Evolutionary conservation across 2,329 filamentous ascomycete species (phyloP), one percentile per base, ranked within the genome.

Genomic region (Cercospora berteroae): DNA sequence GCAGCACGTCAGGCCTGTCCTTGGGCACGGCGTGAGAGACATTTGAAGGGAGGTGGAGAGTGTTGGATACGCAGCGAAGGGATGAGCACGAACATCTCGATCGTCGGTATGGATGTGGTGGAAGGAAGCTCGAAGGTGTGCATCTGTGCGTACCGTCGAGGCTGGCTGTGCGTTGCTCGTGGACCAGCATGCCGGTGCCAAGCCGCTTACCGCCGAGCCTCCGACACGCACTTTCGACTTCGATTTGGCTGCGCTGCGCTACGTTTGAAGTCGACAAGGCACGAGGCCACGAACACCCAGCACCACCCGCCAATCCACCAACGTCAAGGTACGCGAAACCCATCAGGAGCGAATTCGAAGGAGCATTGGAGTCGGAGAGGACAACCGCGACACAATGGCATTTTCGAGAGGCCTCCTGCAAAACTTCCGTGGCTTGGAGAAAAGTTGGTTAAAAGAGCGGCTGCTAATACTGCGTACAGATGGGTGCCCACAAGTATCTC

Each of bases 401-500:
- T 48, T 55, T 55, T 52, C 50, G 31, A 57, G 4, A 25, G 50
- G 62, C 55, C 27, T n/a, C 18, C 55, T 55, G 42, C 42, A 56
- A 64, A 39, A 48, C 33, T 69, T 57, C 29, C n/a, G 6, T 31
- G 23, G 29, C 48, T 16, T 18, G 31, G 48, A 50, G 60, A 67
- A 67, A 33, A 56, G 16, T 44, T 42, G 39, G 42, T 44, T n/a
- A 39, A 52, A 42, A 44, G 20, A 59, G 56, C 63, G 67, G 57
- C 60, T 36, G 67, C 70, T 76, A 68, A 75, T 63, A 64, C 5
- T 61, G 31, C 25, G 25, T 57, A 67, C 72, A 94, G 89, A 97
- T 97, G 95, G 95, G 95, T 92, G 94, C 94, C 88, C 93, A 97
- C 85, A 99, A 99, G 88, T 99, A 97, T 88, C 93, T 99, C 87